Evolutionary conservation across 257 asterid genomes (phyloP).

Genomic region (Vinca minor): DNA sequence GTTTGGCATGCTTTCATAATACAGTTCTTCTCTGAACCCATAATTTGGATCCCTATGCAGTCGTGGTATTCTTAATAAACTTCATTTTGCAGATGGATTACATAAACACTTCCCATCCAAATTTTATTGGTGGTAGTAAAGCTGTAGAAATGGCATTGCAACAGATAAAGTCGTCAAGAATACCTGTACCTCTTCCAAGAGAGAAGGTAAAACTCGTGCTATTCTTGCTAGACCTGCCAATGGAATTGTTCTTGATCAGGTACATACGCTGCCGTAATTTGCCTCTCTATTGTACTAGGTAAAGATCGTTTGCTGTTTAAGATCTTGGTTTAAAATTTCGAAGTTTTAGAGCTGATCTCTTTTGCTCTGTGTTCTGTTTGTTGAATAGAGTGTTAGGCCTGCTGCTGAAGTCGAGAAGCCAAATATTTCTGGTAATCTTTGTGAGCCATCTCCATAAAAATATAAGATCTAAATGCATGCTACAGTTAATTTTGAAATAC

Average conservation of each 20-base stretch:
- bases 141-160: constrained; percentile 71
- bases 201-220: constrained; percentile 66
- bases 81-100: constrained; percentile 61
- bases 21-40: neutral
- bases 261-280: constrained; percentile 16
- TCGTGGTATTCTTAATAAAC: neutral
- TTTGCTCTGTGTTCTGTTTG: constrained; percentile 17
- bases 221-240: constrained; percentile 57
- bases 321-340: constrained; percentile 1
- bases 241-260: constrained; percentile 85
- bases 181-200: constrained; percentile 36
- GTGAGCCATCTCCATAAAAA: neutral
- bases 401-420: constrained; percentile 57
- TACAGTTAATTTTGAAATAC: neutral
- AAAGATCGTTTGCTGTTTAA: neutral
- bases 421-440: constrained; percentile 42
- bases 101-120: constrained; percentile 85
- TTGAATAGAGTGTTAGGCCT: constrained; percentile 48
- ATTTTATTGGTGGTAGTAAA: constrained; percentile 83
- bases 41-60: neutral
- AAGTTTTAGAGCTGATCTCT: neutral
- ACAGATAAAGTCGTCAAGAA: constrained; percentile 48
- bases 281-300: neutral
- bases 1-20: neutral
- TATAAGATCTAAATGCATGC: neutral